phyloP scores from a whole-genome alignment of 2,329 filamentous ascomycete species.

The Knufia petricola region DNA sequence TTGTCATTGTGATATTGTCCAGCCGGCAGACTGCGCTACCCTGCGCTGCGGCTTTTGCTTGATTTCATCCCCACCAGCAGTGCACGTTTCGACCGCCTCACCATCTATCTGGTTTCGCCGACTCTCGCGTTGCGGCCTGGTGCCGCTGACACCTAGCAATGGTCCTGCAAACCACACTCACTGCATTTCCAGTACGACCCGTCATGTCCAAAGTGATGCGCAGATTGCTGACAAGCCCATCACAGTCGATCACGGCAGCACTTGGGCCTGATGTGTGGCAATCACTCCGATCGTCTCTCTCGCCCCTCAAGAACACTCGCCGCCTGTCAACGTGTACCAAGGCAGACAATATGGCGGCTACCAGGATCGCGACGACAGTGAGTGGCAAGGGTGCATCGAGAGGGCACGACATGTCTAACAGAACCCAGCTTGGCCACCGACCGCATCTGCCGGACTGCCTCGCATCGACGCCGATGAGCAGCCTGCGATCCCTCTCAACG shows the following conservation, averaged over 20 bases:
- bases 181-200: constrained; percentile 15
- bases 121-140: constrained; percentile 6
- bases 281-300: constrained; percentile 17
- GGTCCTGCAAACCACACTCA: constrained; percentile 17
- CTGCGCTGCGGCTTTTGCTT: neutral
- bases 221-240: constrained; percentile 10
- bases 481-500: constrained; percentile 9
- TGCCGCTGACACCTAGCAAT: constrained; percentile 11
- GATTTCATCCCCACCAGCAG: neutral
- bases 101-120: constrained; percentile 1
- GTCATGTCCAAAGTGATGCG: neutral
- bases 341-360: constrained; percentile 8
- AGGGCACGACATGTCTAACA: constrained; percentile 8
- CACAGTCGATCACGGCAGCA: constrained; percentile 15
- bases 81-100: neutral
- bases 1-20: neutral
- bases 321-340: constrained; percentile 9
- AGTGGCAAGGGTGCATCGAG: neutral
- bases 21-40: neutral
- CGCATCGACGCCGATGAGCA: constrained; percentile 13
- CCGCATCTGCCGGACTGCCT: constrained; percentile 8
- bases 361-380: constrained; percentile 1
- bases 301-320: constrained; percentile 18
- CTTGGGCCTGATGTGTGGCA: constrained; percentile 18
- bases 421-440: constrained; percentile 8